Percentiles rank a stretch among this genome's conserved stretches.
These are phyloP conservation scores for Firmiana major DNA, from an alignment of 345 rosid species.

Conservation along the genomic window DNA sequence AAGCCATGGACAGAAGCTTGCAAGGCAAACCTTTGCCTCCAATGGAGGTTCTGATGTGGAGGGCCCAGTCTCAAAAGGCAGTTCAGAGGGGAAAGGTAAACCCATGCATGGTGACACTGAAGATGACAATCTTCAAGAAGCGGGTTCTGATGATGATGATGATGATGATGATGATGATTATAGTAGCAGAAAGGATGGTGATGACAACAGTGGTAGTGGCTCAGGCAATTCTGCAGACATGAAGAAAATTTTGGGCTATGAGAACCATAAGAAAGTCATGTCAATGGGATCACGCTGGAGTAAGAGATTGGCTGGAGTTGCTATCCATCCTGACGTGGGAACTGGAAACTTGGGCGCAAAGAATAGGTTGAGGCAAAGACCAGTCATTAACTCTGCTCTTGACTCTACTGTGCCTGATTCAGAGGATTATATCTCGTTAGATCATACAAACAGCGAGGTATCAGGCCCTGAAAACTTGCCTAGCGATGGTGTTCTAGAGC, in stretches of 20 bases:
- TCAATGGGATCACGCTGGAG: constrained; percentile 27
- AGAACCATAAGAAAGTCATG: background rate
- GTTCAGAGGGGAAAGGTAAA: constrained; percentile 16
- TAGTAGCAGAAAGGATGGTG: constrained; percentile 23
- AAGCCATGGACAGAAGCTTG: constrained; percentile 12
- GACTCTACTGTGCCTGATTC: constrained; percentile 34
- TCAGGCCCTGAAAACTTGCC: constrained; percentile 8
- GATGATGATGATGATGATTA: constrained; percentile 2
- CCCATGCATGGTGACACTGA: constrained; percentile 20
- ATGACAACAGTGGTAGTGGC: constrained; percentile 14
- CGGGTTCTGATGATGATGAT: constrained; percentile 12
- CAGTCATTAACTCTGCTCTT: constrained; percentile 49
- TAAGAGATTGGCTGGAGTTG: constrained; percentile 31
- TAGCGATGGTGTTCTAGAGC: background rate
- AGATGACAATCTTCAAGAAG: constrained; percentile 27
- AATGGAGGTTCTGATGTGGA: constrained; percentile 14
- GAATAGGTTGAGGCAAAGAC: constrained; percentile 56
- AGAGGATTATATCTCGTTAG: constrained; percentile 29
- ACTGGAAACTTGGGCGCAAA: constrained; percentile 32
- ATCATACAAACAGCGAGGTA: constrained; percentile 2
- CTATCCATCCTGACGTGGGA: constrained; percentile 24
- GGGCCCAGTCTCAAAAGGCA: constrained; percentile 19
- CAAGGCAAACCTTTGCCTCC: constrained; percentile 13
- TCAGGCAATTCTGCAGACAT: constrained; percentile 20
- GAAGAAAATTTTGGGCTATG: constrained; percentile 5